Evolutionary conservation across 2,329 filamentous ascomycete genomes (phyloP).

Genomic region (Exophiala spinifera): DNA sequence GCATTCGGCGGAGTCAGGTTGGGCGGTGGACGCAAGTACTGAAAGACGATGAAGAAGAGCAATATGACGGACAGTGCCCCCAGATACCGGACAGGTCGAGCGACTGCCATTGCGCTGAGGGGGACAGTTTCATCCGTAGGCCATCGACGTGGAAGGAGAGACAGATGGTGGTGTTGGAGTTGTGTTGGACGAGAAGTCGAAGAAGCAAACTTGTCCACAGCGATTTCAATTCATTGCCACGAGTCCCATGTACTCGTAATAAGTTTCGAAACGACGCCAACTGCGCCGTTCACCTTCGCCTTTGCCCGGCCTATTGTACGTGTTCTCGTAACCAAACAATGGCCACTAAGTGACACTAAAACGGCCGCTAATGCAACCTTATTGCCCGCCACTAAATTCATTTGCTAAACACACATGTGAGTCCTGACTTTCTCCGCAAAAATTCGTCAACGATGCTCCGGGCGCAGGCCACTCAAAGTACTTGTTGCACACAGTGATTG

Average conservation of each 20-base stretch:
- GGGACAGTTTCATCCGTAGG: constrained; percentile 11
- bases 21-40: constrained; percentile 56
- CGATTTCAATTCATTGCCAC: neutral
- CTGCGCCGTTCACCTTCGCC: neutral
- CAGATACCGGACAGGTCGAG: constrained; percentile 77
- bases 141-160: neutral
- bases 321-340: too few species aligned
- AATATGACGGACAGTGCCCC: constrained; percentile 68
- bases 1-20: constrained; percentile 35
- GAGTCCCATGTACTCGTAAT: too few species aligned
- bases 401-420: too few species aligned
- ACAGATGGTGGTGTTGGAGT: neutral
- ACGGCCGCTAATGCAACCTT: neutral
- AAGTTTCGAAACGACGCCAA: neutral
- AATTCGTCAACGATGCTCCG: too few species aligned
- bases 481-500: too few species aligned
- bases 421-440: too few species aligned
- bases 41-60: constrained; percentile 75
- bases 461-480: too few species aligned
- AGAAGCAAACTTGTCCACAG: neutral
- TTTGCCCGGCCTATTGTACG: neutral
- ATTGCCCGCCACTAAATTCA: too few species aligned
- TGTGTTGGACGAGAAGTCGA: neutral
- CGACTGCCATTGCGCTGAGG: constrained; percentile 66
- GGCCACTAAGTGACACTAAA: neutral